phyloP scores from a whole-genome alignment of 2,329 filamentous ascomycete species.

The Paracorniculantispora psalliotae region DNA sequence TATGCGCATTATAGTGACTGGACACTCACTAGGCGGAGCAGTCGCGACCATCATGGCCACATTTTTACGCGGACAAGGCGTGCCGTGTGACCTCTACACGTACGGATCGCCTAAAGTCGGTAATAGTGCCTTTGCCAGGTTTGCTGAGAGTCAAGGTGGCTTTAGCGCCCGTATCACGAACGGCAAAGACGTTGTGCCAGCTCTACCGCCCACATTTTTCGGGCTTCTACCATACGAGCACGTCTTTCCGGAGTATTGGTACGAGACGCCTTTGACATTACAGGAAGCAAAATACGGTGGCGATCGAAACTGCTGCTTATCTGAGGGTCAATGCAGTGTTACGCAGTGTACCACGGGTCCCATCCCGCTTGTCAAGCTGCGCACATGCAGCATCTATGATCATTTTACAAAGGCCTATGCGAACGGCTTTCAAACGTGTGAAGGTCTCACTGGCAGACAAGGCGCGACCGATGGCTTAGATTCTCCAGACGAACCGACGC shows the following conservation, averaged over 20 bases:
- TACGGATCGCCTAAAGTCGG: slow-evolving; percentile 64
- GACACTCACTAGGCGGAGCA: slow-evolving; percentile 65
- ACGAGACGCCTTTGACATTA: neutral
- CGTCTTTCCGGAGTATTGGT: neutral
- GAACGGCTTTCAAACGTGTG: too few relatives aligned
- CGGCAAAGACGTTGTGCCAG: neutral
- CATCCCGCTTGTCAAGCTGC: neutral
- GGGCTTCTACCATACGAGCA: neutral
- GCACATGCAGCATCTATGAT: neutral
- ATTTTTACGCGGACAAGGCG: slow-evolving; percentile 46
- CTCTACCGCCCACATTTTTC: neutral
- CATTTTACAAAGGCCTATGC: too few relatives aligned
- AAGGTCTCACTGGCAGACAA: too few relatives aligned
- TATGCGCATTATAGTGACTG: slow-evolving; percentile 53
- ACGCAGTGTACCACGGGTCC: neutral
- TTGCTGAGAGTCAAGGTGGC: slow-evolving; percentile 32
- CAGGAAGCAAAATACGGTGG: neutral
- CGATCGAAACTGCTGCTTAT: too few relatives aligned
- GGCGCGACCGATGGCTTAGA: too few relatives aligned
- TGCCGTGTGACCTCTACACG: slow-evolving; percentile 52
- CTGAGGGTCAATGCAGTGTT: too few relatives aligned
- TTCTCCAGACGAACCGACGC: too few relatives aligned
- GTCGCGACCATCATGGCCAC: slow-evolving; percentile 56
- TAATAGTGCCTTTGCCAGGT: slow-evolving; percentile 50
- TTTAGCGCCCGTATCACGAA: neutral